Evolutionary conservation across 352 stramenopile genomes (phyloP), one percentile per base, ranked within the genome.

Genomic region (Achlya hypogyna): DNA sequence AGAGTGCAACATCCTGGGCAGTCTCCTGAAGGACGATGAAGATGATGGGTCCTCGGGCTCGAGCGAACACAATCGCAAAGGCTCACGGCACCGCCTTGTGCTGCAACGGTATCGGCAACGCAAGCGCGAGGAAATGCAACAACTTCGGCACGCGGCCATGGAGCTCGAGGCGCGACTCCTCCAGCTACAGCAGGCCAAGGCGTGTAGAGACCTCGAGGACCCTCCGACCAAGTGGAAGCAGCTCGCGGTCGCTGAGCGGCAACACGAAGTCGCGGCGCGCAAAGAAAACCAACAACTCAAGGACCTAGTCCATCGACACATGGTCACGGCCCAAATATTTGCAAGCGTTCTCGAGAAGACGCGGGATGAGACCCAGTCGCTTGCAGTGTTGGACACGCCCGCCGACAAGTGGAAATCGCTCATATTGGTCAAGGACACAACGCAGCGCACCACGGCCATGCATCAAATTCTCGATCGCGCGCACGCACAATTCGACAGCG

Each of bases 261-360:
- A 56, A n/a, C 49, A 35, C 31, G 49, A 56, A 56, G 31, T 56
- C 25, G 49, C 49, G 25, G 49, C 49, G 2, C 2, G 25, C 12
- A 35, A 31, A 38, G 49, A 56, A 20, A 56, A 56, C 31, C 25
- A 31, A 16, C 49, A 56, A 20, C 49, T 56, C 10, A 12, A n/a
- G 12, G 49, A 56, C 10, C 49, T 56, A 3, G 49, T 56, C 10
- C 49, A 35, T 16, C 25, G 31, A 16, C 49, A 56, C 25, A 31
- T 56, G 25, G 49, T 56, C 25, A 56, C 49, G 31, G 49, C 49
- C 12, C 49, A 56, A 20, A 56, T 56, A 12, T 56, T 56, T 56
- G 49, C 49, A 31, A 56, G 31, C 6, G 25, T 56, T 16, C 25
- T 56, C 8, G 49, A 31, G n/a, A 56, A 56, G 31, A 35, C 49